A percentile compares a stretch with the other conserved stretches of the same genome.
Evolutionary conservation across 805 yeast species (phyloP).

Genomic region (Candida succiphila): DNA sequence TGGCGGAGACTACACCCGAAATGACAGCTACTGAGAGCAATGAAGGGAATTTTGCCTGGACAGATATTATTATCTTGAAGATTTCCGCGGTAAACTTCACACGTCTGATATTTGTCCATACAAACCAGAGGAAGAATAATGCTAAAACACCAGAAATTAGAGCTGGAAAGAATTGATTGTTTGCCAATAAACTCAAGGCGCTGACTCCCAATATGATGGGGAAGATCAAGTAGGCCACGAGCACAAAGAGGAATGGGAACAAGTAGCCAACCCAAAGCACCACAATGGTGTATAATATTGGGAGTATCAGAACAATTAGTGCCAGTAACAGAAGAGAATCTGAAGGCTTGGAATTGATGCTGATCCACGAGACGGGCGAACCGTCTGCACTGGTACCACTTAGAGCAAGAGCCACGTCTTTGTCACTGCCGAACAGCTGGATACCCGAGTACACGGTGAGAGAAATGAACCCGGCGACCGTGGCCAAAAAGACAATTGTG

Average conservation of each 20-base stretch:
- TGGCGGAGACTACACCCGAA: slow-evolving; percentile 35
- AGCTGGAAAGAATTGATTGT: slow-evolving; percentile 13
- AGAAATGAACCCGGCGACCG: slow-evolving; percentile 47
- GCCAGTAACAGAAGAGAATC: slow-evolving; percentile 4
- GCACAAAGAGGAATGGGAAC: slow-evolving; percentile 19
- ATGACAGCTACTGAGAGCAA: slow-evolving; percentile 37
- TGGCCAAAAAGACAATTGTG: slow-evolving; percentile 34
- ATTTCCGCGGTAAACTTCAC: slow-evolving; percentile 19
- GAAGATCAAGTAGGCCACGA: slow-evolving; percentile 16
- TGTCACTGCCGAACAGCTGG: neutral
- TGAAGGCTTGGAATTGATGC: too few species aligned
- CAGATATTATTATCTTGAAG: slow-evolving; percentile 49
- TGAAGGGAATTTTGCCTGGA: slow-evolving; percentile 64
- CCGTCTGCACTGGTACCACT: neutral
- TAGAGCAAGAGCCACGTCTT: neutral
- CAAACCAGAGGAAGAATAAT: slow-evolving; percentile 9
- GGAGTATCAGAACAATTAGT: slow-evolving; percentile 8
- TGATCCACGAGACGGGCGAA: too few species aligned
- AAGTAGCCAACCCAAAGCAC: slow-evolving; percentile 14
- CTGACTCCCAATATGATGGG: slow-evolving; percentile 17
- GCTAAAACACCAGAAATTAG: too few species aligned
- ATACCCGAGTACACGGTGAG: neutral
- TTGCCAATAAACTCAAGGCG: slow-evolving; percentile 9
- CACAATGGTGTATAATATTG: slow-evolving; percentile 12
- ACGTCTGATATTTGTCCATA: slow-evolving; percentile 13